Conservation (phyloP, 2,329 filamentous ascomycete species). For the Hypoxylon sp. region DNA sequence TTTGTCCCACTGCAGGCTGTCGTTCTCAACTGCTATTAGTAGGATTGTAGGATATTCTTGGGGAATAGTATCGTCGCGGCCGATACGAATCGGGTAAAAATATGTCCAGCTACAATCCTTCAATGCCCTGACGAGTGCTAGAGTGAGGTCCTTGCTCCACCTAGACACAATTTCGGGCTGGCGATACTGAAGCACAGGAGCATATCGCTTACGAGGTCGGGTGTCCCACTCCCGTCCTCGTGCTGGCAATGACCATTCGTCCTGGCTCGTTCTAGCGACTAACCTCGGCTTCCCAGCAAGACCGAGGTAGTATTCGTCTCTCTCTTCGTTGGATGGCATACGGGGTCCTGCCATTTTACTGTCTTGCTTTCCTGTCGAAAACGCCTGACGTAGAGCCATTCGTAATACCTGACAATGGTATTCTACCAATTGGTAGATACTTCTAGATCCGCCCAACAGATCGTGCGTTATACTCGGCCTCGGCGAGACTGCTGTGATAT, state of each 20-base stretch:
- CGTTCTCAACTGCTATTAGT: constrained; percentile 17
- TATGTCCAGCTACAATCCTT: constrained; percentile 6
- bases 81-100: constrained; percentile 20
- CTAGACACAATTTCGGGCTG: constrained; percentile 4
- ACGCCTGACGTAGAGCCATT: neutral
- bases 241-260: neutral
- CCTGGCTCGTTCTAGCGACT: constrained; percentile 8
- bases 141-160: constrained; percentile 3
- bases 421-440: too few species aligned
- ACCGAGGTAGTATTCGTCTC: constrained; percentile 7
- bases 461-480: too few species aligned
- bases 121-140: constrained; percentile 1
- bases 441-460: too few species aligned
- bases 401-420: too few species aligned
- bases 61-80: neutral
- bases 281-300: constrained; percentile 9
- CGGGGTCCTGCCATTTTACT: neutral
- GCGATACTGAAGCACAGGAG: neutral
- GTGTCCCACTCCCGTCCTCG: neutral
- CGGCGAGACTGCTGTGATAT: too few species aligned
- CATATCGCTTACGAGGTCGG: neutral
- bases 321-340: constrained; percentile 4
- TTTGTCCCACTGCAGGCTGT: constrained; percentile 18
- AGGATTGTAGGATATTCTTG: constrained; percentile 6
- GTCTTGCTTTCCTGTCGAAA: neutral